Evolutionary conservation across 2,329 filamentous ascomycete genomes (phyloP).

Genomic region (Remersonia thermophila): DNA sequence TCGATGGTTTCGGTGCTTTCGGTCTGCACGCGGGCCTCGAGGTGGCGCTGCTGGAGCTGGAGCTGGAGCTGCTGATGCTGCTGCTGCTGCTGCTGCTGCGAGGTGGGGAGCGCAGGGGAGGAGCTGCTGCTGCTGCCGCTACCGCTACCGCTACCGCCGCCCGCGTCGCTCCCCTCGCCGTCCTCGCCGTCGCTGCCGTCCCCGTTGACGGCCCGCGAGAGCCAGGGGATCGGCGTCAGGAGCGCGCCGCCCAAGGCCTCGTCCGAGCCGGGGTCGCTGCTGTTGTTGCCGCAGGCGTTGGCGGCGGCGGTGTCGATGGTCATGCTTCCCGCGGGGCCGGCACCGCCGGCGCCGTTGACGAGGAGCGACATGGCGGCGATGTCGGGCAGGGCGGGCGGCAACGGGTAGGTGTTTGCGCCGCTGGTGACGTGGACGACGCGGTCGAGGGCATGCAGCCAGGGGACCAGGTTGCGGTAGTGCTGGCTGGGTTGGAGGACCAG

Average conservation of each 20-base stretch:
- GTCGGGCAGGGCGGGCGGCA: conserved; percentile 55
- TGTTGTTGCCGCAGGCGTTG: conserved; percentile 12
- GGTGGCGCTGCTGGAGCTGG: conserved; percentile 26
- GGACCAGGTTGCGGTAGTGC: conserved; percentile 70
- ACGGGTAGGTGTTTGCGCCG: conserved; percentile 65
- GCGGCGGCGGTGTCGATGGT: conserved; percentile 25
- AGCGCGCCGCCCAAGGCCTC: conserved; percentile 83
- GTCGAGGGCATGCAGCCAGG: conserved; percentile 84
- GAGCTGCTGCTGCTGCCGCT: conserved; percentile 12
- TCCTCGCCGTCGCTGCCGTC: conserved; percentile 12
- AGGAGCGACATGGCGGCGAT: conserved; percentile 40
- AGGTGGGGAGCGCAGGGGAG: conserved; percentile 9
- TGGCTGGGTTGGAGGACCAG: conserved; percentile 62
- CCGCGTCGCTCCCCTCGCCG: conserved; percentile 7
- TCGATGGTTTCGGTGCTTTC: conserved; percentile 72
- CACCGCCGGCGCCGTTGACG: conserved; percentile 49
- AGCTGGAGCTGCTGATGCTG: conserved; percentile 14
- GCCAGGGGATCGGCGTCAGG: conserved; percentile 88
- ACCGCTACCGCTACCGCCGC: conserved; percentile 9
- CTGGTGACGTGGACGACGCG: conserved; percentile 85
- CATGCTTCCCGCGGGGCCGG: conserved; percentile 14
- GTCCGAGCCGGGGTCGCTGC: conserved; percentile 61
- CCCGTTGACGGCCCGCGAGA: conserved; percentile 33
- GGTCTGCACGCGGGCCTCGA: conserved; percentile 52
- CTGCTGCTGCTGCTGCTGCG: conserved; percentile 9